Evolutionary conservation across 306 rosid genomes (phyloP).

Genomic region (Ochetophila trinervis): DNA sequence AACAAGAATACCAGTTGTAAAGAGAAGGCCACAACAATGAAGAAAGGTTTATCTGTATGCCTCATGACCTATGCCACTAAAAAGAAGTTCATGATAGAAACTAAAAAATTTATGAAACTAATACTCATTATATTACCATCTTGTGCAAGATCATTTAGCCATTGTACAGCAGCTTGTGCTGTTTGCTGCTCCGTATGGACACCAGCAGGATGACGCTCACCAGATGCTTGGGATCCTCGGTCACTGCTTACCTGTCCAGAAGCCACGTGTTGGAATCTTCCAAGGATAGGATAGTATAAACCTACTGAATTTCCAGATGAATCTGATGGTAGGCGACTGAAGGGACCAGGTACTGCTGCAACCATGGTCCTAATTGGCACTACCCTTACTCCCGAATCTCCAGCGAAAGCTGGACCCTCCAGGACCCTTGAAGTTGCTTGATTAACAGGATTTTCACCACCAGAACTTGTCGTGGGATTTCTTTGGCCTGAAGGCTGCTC

Average conservation of each 20-base stretch:
- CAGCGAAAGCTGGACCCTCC: slow-evolving; percentile 46
- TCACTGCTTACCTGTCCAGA: slow-evolving; percentile 56
- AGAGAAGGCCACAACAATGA: too few relatives aligned
- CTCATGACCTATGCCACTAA: background rate
- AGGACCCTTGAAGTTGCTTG: slow-evolving; percentile 51
- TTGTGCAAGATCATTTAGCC: slow-evolving; percentile 55
- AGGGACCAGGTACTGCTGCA: slow-evolving; percentile 67
- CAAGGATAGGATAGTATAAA: slow-evolving; percentile 76
- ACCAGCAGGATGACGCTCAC: slow-evolving; percentile 41
- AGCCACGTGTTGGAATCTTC: slow-evolving; percentile 71
- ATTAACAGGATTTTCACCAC: slow-evolving; percentile 50
- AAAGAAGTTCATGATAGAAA: slow-evolving; percentile 19
- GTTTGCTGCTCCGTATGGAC: slow-evolving; percentile 38
- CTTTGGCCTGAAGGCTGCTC: slow-evolving; percentile 57
- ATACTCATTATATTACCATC: slow-evolving; percentile 55
- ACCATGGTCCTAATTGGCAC: slow-evolving; percentile 89
- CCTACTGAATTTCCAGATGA: slow-evolving; percentile 75
- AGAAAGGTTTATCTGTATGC: background rate
- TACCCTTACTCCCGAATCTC: slow-evolving; percentile 72
- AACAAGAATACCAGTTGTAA: too few relatives aligned
- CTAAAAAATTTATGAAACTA: slow-evolving; percentile 13
- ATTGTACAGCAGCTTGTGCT: slow-evolving; percentile 39
- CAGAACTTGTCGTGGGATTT: slow-evolving; percentile 40
- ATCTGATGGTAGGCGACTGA: slow-evolving; percentile 60
- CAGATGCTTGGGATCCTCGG: slow-evolving; percentile 51